Percentiles rank a stretch among this genome's conserved stretches.
Evolutionary conservation across 257 asterid species (phyloP).

Genomic region (Scutellaria baicalensis): DNA sequence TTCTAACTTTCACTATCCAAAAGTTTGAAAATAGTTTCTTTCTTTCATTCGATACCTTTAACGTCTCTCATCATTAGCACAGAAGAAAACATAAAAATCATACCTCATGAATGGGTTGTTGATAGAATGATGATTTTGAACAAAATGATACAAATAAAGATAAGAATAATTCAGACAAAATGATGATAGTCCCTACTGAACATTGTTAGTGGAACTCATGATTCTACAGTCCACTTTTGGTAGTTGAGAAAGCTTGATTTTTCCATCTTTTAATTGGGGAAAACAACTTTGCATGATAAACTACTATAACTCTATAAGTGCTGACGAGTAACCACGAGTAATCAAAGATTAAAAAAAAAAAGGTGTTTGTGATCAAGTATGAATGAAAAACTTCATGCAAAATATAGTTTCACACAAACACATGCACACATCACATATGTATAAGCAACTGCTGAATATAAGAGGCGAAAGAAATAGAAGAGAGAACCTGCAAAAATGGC

Average conservation of each 20-base stretch:
- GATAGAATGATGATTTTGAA: neutral
- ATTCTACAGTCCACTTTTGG: too few species aligned
- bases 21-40: neutral
- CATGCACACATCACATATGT: neutral
- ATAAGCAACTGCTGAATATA: neutral
- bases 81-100: neutral
- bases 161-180: too few species aligned
- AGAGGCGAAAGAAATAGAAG: neutral
- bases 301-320: too few species aligned
- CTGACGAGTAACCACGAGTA: too few species aligned
- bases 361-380: too few species aligned
- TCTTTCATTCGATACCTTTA: neutral
- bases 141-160: neutral
- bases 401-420: neutral
- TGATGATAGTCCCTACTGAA: too few species aligned
- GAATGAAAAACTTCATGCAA: neutral
- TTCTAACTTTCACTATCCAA: neutral
- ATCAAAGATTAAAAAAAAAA: too few species aligned
- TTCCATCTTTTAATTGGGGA: too few species aligned
- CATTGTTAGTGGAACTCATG: too few species aligned
- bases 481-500: slow-evolving; percentile 86
- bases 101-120: neutral
- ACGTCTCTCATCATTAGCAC: neutral
- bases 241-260: too few species aligned
- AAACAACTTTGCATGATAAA: too few species aligned